Evolutionary conservation across 164 flowering plant species (phyloP), one percentile per base, ranked within the genome.

Genomic region (Berberis thunbergii): DNA sequence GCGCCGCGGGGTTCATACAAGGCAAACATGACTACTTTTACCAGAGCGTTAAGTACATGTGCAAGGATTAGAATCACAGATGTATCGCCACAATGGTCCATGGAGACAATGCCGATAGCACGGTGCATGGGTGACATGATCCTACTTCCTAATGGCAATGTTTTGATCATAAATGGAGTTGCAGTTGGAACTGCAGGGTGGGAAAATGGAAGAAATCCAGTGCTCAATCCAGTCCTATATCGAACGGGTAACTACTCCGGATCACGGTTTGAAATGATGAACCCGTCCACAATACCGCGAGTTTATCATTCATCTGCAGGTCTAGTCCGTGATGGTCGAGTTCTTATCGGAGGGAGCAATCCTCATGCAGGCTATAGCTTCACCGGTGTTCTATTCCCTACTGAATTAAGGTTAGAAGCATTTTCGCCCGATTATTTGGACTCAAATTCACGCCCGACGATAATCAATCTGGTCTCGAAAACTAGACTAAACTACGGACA

Each of bases 61-160:
- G 88, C 75, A 6, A 63, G 88, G 50, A 75, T 84, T 43, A 76
- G 59, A 52, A 69, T 81, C 68, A 69, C 79, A 8, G 85, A 80
- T 57, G 45, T 66, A n/a, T 46, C 74, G 5, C 84, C 86, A 0
- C 13, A 52, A 13, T 84, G 88, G 86, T 9, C 43, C 13, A 67
- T 82, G 77, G 88, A 84, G 75, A 74, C 76, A 9, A 84, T 81
- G 88, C 86, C 86, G 8, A 0, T 58, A 8, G 52, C 75, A 5
- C 71, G 88, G n/a, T 78, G 70, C 43, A 82, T 84, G 86, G 81
- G 86, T 1, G 88, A 84, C 71, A 84, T 84, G 88, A 44, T 79
- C 2, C n/a, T 80, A 43, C 73, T 84, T 4, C 88, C 86, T 1
- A 74, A 74, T 52, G 84, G 80, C 1, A 57, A 78, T 4, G 76